These are phyloP conservation scores for Penicillium pancosmium DNA, from an alignment of 495 filamentous ascomycete species.

Conservation along the genomic window DNA sequence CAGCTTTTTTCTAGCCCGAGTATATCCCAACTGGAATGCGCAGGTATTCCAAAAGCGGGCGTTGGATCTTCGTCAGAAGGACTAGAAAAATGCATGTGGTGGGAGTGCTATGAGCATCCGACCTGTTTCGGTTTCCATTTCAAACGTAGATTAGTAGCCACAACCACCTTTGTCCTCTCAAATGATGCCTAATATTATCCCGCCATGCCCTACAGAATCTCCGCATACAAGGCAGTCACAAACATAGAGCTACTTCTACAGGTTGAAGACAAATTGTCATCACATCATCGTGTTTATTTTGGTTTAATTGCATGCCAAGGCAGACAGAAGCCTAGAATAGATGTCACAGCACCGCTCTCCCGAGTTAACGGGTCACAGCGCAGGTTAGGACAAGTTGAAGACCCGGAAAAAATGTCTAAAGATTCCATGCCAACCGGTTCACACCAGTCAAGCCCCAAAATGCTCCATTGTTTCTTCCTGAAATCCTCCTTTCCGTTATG, in stretches of 20 bases:
- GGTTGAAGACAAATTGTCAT: constrained; percentile 11
- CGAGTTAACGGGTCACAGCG: constrained; percentile 34
- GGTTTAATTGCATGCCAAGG: constrained; percentile 22
- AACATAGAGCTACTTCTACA: neutral
- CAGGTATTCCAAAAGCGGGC: too few relatives aligned
- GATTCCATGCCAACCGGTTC: constrained; percentile 7
- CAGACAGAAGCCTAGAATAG: constrained; percentile 14
- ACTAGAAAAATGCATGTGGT: too few relatives aligned
- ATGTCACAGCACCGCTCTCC: constrained; percentile 25
- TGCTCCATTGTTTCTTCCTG: constrained; percentile 3
- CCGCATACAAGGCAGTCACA: too few relatives aligned
- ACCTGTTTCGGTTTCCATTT: too few relatives aligned
- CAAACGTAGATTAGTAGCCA: too few relatives aligned
- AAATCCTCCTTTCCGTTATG: constrained; percentile 1
- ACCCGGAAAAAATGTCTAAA: constrained; percentile 6
- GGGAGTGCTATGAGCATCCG: too few relatives aligned
- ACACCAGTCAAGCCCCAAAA: constrained; percentile 8
- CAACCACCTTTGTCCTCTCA: too few relatives aligned
- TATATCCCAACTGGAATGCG: too few relatives aligned
- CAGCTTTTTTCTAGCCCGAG: too few relatives aligned
- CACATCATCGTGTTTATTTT: constrained; percentile 24
- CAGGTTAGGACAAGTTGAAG: constrained; percentile 1
- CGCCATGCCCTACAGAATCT: too few relatives aligned
- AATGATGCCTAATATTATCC: too few relatives aligned
- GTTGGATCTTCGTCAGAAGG: too few relatives aligned